Base-by-base conservation (phyloP, 1,139 yeast species). In the Diutina rugosa region DNA sequence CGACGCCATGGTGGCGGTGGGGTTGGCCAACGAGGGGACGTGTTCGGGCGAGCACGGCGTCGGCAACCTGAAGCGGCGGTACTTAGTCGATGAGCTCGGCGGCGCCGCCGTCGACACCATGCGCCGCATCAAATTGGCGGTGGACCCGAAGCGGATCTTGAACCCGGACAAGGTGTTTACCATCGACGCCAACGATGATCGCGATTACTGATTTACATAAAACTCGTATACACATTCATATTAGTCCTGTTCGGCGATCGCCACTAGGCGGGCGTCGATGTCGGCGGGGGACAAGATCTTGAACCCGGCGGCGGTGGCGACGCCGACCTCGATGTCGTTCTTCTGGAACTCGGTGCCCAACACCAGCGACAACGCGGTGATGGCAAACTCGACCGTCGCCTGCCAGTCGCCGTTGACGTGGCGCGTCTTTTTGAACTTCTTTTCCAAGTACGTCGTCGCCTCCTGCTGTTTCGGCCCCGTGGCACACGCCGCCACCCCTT, bases 391-490 rank as follows among this genome's bases (percentile, higher is more conserved):
- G 10, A 90, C 96, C 18, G 91, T 90, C 59, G 81, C 80, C 67
- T 85, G 82, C 97, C 97, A 90, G 67, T 85, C 89, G 30, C 96
- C 97, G 59, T 85, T 83, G 30, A 85, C 85, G 60, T 74, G 67
- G 56, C 81, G 85, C 65, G 79, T 81, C 71, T 87, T 87, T 74
- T 93, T 93, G 70, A 86, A 87, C 69, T 87, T 89, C 78, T 95
- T 91, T 69, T 95, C 98, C 66, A 93, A 78, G 63, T 86, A 85
- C 54, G 96, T 90, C 61, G 87, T 85, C 48, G 96, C 90, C 71
- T 93, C 99, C 69, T 91, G 97, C 72, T 90, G 98, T 72, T 93
- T 93, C 57, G 97, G 97, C 2, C 99, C 99, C 1, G 97, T 88
- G 28, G 98, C 84, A 35, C 91, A 87, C 1, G 98, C 99, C 72